phyloP scores from a whole-genome alignment of 202 grass and related monocot genomes.

The Digitaria exilis region DNA sequence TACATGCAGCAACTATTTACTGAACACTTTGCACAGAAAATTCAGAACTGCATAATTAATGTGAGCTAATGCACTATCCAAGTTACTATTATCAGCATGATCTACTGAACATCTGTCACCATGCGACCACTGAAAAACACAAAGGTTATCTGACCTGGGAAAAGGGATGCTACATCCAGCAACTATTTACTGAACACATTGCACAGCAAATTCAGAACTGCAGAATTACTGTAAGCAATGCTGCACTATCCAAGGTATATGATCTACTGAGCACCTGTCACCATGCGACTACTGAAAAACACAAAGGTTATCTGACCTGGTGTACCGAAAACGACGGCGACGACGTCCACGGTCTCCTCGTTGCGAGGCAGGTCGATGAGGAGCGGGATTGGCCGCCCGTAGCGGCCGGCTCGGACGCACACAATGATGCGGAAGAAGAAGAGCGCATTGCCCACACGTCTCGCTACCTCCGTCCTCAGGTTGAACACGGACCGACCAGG shows the following conservation, averaged over 20 bases:
- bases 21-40: background rate
- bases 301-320: background rate
- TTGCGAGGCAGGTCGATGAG: constrained; percentile 4
- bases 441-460: background rate
- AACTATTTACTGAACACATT: background rate
- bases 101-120: background rate
- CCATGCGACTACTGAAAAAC: background rate
- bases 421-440: background rate
- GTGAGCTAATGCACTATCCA: background rate
- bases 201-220: background rate
- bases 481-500: background rate
- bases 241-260: background rate
- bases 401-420: constrained; percentile 4
- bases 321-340: background rate
- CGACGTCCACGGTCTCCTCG: constrained; percentile 4
- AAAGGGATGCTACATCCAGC: background rate
- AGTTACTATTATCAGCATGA: background rate
- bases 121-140: background rate
- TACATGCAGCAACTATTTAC: background rate
- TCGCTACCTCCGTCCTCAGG: background rate
- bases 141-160: background rate
- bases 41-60: background rate
- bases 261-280: background rate
- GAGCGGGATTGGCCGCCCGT: constrained; percentile 8
- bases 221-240: background rate